A percentile compares a stretch with the other conserved stretches of the same genome.
These are phyloP conservation scores for Ascodesmis nigricans DNA, from an alignment of 495 filamentous ascomycete species.

Conservation along the genomic window DNA sequence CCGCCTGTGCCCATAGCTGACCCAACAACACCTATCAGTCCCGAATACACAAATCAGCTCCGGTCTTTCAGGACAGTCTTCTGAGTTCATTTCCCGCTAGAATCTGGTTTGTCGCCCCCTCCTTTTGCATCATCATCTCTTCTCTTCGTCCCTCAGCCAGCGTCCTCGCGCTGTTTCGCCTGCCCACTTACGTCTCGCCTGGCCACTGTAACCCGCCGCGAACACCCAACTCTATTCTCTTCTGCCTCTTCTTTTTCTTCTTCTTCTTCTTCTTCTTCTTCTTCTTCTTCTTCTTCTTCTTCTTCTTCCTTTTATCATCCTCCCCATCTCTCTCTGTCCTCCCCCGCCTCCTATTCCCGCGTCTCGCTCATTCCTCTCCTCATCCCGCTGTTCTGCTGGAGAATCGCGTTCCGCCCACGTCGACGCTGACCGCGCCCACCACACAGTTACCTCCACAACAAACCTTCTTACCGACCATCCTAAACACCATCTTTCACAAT, in stretches of 20 bases:
- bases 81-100: no score
- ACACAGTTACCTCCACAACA: conserved; percentile 8
- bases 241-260: background rate
- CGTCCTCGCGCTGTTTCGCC: conserved; percentile 10
- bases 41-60: no score
- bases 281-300: background rate
- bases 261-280: background rate
- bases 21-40: no score
- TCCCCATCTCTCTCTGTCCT: conserved; percentile 24
- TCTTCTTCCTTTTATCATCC: conserved; percentile 37
- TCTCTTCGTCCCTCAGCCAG: conserved; percentile 2
- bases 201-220: background rate
- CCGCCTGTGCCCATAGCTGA: no score
- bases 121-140: conserved; percentile 10
- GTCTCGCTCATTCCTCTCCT: conserved; percentile 25
- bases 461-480: conserved; percentile 2
- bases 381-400: conserved; percentile 19
- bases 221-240: conserved; percentile 1
- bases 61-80: no score
- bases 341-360: no score
- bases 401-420: conserved; percentile 3
- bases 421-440: no score
- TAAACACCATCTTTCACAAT: conserved; percentile 32
- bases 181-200: conserved; percentile 8
- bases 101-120: conserved; percentile 19